A percentile compares a stretch with the other conserved stretches of the same genome.
phyloP scores from a whole-genome alignment of 2,329 filamentous ascomycete genomes.

The Aspergillus ibericus region DNA sequence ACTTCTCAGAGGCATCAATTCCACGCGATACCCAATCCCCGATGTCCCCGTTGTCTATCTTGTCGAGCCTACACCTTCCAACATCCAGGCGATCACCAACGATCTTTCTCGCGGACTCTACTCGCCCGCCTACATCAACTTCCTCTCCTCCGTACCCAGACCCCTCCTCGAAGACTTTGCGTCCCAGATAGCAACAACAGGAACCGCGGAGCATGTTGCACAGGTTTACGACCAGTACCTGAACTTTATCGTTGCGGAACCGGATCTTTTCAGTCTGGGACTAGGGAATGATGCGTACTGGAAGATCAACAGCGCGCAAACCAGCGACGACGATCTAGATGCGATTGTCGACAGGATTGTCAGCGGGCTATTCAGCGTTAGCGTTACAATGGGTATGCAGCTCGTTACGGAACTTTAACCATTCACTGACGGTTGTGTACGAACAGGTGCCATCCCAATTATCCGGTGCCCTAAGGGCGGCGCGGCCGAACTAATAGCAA shows the following conservation, averaged over 20 bases:
- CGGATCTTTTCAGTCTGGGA: conserved; percentile 90
- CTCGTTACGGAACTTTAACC: not conserved
- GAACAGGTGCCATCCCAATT: conserved; percentile 79
- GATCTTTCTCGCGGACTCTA: conserved; percentile 89
- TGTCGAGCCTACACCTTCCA: conserved; percentile 81
- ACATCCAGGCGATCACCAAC: conserved; percentile 77
- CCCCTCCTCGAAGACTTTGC: conserved; percentile 94
- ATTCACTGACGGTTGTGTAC: conserved; percentile 19
- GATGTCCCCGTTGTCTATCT: conserved; percentile 96
- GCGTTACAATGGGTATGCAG: conserved; percentile 87
- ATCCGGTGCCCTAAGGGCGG: conserved; percentile 92
- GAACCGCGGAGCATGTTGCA: conserved; percentile 83
- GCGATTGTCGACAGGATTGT: conserved; percentile 86
- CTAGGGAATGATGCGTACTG: conserved; percentile 94
- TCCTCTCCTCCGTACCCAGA: conserved; percentile 87
- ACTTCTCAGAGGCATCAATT: conserved; percentile 66
- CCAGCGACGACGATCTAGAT: conserved; percentile 86
- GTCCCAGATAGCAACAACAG: conserved; percentile 76
- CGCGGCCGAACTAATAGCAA: conserved; percentile 89
- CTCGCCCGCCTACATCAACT: conserved; percentile 93
- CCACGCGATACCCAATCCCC: conserved; percentile 82
- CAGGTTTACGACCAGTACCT: conserved; percentile 96
- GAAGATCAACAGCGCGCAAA: conserved; percentile 91
- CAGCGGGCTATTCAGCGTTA: conserved; percentile 93
- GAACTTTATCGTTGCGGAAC: conserved; percentile 95